Conservation (phyloP, 805 yeast genomes). For the Candida parachauliodes region DNA sequence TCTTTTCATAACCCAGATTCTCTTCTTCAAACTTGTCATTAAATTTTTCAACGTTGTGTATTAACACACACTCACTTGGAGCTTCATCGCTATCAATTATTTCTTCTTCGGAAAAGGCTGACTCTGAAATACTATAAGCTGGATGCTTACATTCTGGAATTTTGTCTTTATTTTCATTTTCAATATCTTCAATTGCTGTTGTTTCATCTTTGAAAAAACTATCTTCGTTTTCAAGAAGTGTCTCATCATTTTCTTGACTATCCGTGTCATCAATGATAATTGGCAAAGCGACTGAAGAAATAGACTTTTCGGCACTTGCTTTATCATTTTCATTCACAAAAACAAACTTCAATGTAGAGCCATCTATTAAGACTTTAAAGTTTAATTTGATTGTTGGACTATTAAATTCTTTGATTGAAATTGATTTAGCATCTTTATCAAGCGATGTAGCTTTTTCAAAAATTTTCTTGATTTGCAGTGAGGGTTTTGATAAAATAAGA, state of each 20-base stretch:
- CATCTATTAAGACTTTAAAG: constrained; percentile 15
- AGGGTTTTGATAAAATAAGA: constrained; percentile 32
- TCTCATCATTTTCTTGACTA: constrained; percentile 4
- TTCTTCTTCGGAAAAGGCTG: neutral
- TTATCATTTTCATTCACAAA: constrained; percentile 8
- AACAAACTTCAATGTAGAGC: constrained; percentile 13
- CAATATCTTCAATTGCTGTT: neutral
- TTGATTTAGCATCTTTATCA: constrained; percentile 1
- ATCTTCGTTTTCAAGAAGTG: constrained; percentile 4
- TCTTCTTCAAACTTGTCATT: neutral
- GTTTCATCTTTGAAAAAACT: constrained; percentile 2
- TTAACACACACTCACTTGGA: neutral
- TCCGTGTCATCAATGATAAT: constrained; percentile 4
- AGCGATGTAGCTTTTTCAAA: constrained; percentile 6
- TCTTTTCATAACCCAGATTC: no score
- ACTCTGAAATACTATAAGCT: neutral
- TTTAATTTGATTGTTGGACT: constrained; percentile 18
- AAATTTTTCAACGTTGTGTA: neutral
- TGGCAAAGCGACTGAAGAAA: neutral
- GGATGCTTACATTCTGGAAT: neutral
- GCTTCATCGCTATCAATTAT: neutral
- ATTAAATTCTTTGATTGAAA: constrained; percentile 20
- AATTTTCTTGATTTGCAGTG: constrained; percentile 16
- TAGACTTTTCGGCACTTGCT: neutral
- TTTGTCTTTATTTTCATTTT: neutral